Evolutionary conservation across 2,329 filamentous ascomycete genomes (phyloP).

Genomic region (Chrysosporium keratinophilum): DNA sequence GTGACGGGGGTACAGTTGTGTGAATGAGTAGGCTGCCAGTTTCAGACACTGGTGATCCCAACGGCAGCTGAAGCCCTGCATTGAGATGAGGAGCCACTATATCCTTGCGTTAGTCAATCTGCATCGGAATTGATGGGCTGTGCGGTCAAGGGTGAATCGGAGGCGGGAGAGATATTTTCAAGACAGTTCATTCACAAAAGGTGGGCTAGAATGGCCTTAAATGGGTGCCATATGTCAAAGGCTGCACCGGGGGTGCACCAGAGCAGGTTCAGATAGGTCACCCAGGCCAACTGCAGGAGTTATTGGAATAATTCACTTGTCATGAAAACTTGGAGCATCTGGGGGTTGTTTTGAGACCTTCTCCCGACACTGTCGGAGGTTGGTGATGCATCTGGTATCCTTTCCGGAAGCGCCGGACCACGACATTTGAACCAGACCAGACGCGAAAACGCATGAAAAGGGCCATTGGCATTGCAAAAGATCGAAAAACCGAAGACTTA

Average conservation of each 20-base stretch:
- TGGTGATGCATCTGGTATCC: not conserved
- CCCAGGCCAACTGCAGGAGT: too few relatives aligned
- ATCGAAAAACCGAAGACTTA: not conserved
- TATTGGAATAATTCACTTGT: too few relatives aligned
- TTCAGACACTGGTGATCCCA: conserved; percentile 1
- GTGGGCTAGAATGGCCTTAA: too few relatives aligned
- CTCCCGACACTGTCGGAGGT: not conserved
- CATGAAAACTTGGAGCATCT: not conserved
- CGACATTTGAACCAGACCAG: not conserved
- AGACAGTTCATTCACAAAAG: not conserved
- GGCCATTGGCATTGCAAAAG: not conserved
- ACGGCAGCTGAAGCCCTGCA: conserved; percentile 10
- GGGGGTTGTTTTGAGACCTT: not conserved
- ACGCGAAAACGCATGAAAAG: not conserved
- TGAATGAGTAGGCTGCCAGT: not conserved
- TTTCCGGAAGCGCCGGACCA: not conserved
- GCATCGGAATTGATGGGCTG: not conserved
- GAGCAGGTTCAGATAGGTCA: too few relatives aligned
- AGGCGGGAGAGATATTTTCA: not conserved
- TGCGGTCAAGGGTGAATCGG: not conserved
- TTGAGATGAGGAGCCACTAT: conserved; percentile 6
- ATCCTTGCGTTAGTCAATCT: not conserved
- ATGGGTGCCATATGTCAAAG: too few relatives aligned
- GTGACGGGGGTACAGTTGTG: conserved; percentile 1
- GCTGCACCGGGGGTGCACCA: too few relatives aligned